Conservation (phyloP, 805 yeast species). For the Saccharomycopsis fibuligera region DNA sequence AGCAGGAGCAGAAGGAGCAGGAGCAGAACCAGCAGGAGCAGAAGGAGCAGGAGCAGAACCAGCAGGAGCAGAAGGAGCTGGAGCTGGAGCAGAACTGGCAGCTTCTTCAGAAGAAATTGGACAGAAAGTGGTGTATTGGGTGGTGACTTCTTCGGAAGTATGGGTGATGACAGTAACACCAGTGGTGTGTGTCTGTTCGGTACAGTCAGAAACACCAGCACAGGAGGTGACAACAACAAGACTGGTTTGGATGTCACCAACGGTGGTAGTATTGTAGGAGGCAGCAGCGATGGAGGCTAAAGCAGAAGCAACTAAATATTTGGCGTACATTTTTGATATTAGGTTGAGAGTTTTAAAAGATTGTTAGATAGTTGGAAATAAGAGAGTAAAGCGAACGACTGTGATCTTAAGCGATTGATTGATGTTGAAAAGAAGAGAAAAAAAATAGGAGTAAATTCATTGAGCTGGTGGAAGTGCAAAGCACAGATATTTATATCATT, state of each 20-base stretch:
- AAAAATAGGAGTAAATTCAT: background rate
- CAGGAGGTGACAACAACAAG: constrained; percentile 24
- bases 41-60: constrained; percentile 5
- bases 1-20: constrained; percentile 9
- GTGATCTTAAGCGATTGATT: no score
- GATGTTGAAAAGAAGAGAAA: background rate
- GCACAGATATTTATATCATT: background rate
- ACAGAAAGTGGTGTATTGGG: constrained; percentile 33
- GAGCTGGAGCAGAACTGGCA: background rate
- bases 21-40: constrained; percentile 14
- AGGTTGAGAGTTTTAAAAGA: no score
- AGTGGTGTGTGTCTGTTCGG: constrained; percentile 19
- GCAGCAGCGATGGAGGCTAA: constrained; percentile 13
- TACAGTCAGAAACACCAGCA: constrained; percentile 20
- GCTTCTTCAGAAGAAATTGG: constrained; percentile 22
- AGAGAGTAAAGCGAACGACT: constrained; percentile 1
- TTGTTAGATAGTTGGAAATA: background rate
- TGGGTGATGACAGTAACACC: constrained; percentile 23
- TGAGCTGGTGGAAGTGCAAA: background rate
- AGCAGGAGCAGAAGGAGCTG: background rate
- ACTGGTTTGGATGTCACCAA: constrained; percentile 20
- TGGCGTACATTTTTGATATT: constrained; percentile 19
- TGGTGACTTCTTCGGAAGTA: constrained; percentile 25
- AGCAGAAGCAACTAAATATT: constrained; percentile 10
- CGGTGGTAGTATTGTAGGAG: constrained; percentile 8